Base-by-base conservation (phyloP, 257 asterid species). In the Solanum peruvianum region DNA sequence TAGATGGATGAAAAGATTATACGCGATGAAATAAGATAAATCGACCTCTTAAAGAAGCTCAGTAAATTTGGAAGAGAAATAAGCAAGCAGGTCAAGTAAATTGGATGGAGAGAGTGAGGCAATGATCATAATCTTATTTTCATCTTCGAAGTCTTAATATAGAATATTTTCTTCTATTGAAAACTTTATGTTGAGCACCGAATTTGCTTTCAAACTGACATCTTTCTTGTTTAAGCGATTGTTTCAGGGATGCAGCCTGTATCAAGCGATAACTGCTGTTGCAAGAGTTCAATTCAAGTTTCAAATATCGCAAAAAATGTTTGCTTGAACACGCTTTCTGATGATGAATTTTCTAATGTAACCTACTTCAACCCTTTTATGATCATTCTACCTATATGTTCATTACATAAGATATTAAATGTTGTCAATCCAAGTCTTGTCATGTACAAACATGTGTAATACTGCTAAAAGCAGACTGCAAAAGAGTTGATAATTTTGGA, bases 341-440 rank as follows among this genome's bases (percentile, higher is more conserved):
- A 93, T 87, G 88, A 13, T 85, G 91, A 91, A 85, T 39, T 91
- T 87, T 78, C 90, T 6, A 83, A 87, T 93, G 97, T 94, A 90
- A 72, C 41, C 9, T 12, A 71, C 77, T 88, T 73, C 64, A 47
- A 37, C 39, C 39, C 39, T 37, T 37, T 37, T 37, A 37, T 37
- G 39, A 37, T 37, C 39, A 37, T 37, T 37, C 39, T 37, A 37
- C 39, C 39, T 37, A 37, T 37, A 37, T 6, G 39, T 37, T 37
- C 39, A 37, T 37, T 37, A 37, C 39, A 37, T 37, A 37, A 37
- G 39, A 37, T 37, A 37, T 37, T 37, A 37, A 37, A 5, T 37
- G 39, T 37, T 37, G 39, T 37, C 39, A 37, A 37, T 37, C 39
- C 39, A 37, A 47, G 58, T 47, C 15, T 47, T 47, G 58, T 18